Conservation (phyloP, 345 rosid genomes). For the Reutealis trisperma region DNA sequence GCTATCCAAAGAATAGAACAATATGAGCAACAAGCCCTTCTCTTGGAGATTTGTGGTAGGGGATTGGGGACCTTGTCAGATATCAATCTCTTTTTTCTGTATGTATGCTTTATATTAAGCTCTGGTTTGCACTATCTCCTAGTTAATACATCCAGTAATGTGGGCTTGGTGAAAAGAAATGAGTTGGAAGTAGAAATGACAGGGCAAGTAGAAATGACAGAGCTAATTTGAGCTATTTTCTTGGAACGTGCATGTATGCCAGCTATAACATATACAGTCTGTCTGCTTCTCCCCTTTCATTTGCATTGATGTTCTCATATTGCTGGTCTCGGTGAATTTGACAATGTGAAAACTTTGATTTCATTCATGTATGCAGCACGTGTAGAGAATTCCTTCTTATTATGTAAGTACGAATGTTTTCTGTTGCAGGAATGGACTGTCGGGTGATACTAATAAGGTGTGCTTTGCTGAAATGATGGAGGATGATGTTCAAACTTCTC, state of each 20-base stretch:
- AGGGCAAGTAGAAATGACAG: background rate
- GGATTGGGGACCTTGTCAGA: background rate
- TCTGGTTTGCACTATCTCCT: background rate
- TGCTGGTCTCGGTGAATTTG: slow-evolving; percentile 1
- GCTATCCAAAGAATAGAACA: background rate
- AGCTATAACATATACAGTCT: background rate
- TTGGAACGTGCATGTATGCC: background rate
- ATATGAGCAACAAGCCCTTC: background rate
- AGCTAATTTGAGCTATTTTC: background rate
- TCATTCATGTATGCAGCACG: background rate
- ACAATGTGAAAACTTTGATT: background rate
- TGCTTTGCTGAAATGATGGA: slow-evolving; percentile 98
- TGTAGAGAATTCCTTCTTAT: background rate
- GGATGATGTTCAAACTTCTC: slow-evolving; percentile 88
- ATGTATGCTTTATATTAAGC: background rate
- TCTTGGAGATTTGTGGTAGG: background rate
- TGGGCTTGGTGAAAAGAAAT: background rate
- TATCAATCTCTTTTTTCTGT: background rate
- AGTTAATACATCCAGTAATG: background rate
- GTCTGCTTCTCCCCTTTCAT: background rate
- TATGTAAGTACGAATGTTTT: background rate
- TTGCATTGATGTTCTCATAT: background rate
- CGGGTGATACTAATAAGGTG: slow-evolving; percentile 58
- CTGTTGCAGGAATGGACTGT: slow-evolving; percentile 80
- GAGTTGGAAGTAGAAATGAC: too few species aligned